phyloP scores from a whole-genome alignment of 2,329 filamentous ascomycete genomes.

The Alternaria angustiovoidea region DNA sequence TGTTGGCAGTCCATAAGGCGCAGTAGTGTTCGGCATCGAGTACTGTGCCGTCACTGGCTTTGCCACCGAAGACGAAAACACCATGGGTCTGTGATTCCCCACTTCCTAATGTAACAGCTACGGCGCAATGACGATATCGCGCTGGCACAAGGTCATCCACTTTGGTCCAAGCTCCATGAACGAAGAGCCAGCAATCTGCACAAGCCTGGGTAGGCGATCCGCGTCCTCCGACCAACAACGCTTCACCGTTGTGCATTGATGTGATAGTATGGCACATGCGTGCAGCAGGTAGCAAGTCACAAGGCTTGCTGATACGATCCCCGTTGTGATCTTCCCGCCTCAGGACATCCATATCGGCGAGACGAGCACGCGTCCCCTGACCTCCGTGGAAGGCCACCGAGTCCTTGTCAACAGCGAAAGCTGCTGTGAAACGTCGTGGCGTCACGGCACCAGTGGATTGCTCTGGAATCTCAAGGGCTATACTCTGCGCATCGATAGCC shows the following conservation, averaged over 20 bases:
- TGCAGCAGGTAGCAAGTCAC: conserved; percentile 48
- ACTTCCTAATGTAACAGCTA: conserved; percentile 55
- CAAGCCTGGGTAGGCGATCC: conserved; percentile 75
- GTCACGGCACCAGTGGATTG: conserved; percentile 22
- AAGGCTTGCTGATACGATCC: conserved; percentile 30
- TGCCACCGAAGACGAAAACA: conserved; percentile 58
- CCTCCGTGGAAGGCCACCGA: conserved; percentile 55
- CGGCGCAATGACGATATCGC: conserved; percentile 77
- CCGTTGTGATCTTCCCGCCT: conserved; percentile 36
- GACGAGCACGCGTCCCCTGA: conserved; percentile 57
- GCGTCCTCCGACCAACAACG: conserved; percentile 78
- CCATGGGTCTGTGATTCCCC: conserved; percentile 52
- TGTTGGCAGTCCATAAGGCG: conserved; percentile 56
- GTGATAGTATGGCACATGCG: conserved; percentile 81
- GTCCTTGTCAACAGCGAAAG: conserved; percentile 42
- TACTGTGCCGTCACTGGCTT: conserved; percentile 52
- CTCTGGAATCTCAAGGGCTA: conserved; percentile 27
- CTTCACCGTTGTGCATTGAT: conserved; percentile 64
- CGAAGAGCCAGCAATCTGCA: conserved; percentile 78
- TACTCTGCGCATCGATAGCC: conserved; percentile 13
- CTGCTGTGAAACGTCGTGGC: conserved; percentile 52
- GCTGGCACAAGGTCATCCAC: conserved; percentile 72
- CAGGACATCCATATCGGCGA: conserved; percentile 55
- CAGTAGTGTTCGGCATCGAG: conserved; percentile 49
- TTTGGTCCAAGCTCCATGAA: conserved; percentile 68